Percentiles rank a stretch among this genome's conserved stretches.
These are phyloP conservation scores for Begonia loranthoides DNA, from an alignment of 306 rosid species.

Conservation along the genomic window DNA sequence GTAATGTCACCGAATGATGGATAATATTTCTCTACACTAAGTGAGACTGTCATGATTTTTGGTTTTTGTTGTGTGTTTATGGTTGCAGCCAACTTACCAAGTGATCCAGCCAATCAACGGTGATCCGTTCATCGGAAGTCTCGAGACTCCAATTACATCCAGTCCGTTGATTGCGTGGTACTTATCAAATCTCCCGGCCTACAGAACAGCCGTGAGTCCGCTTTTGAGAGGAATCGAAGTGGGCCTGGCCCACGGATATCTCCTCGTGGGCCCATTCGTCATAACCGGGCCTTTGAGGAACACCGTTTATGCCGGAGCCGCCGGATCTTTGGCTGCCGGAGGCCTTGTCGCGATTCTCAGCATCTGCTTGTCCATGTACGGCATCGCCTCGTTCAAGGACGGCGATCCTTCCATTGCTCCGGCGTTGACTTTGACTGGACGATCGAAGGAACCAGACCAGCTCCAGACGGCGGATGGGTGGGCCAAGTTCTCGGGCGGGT, in stretches of 20 bases:
- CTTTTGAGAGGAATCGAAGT: slow-evolving; percentile 78
- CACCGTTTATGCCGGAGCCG: slow-evolving; percentile 50
- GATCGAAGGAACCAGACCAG: slow-evolving; percentile 85
- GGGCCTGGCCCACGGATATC: slow-evolving; percentile 80
- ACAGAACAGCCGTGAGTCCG: slow-evolving; percentile 86
- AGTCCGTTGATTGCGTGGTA: slow-evolving; percentile 94
- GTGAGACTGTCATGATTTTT: no score
- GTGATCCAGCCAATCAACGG: slow-evolving; percentile 93
- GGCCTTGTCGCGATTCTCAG: slow-evolving; percentile 83
- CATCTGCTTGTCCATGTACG: slow-evolving; percentile 63
- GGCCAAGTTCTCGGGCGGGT: slow-evolving; percentile 92
- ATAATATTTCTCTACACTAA: not conserved
- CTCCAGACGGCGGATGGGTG: slow-evolving; percentile 90
- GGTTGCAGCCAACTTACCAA: slow-evolving; percentile 58
- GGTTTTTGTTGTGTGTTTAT: not conserved
- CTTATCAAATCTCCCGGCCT: slow-evolving; percentile 92
- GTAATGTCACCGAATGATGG: slow-evolving; percentile 6
- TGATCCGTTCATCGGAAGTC: slow-evolving; percentile 96
- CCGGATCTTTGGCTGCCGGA: slow-evolving; percentile 79
- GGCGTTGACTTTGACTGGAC: slow-evolving; percentile 59
- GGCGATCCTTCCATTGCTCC: slow-evolving; percentile 93
- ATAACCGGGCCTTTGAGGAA: slow-evolving; percentile 80
- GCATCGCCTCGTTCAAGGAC: slow-evolving; percentile 72
- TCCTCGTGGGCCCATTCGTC: slow-evolving; percentile 89
- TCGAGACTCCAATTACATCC: slow-evolving; percentile 91